These are phyloP conservation scores for Niebla homalea DNA, from an alignment of 495 filamentous ascomycete species.

Conservation along the genomic window DNA sequence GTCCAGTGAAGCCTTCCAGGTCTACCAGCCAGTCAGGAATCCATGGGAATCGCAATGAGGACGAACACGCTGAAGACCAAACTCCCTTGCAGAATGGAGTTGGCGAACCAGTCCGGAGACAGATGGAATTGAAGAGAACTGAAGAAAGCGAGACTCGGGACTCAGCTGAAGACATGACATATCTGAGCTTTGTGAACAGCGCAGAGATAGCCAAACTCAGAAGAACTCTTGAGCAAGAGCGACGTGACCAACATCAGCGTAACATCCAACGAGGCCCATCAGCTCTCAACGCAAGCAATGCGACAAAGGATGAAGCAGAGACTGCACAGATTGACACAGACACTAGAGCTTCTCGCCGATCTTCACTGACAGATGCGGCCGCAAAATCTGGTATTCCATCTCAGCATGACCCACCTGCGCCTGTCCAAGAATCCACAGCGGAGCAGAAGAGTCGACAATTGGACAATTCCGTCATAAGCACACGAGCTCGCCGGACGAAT, in stretches of 20 bases:
- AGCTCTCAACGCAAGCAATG: neutral
- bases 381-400: neutral
- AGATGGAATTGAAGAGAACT: neutral
- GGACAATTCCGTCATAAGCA: conserved; percentile 25
- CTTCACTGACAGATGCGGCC: conserved; percentile 29
- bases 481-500: conserved; percentile 6
- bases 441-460: conserved; percentile 32
- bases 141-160: neutral
- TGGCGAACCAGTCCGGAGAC: no score
- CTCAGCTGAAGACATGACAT: conserved; percentile 26
- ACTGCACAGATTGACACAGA: neutral
- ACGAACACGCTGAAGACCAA: neutral
- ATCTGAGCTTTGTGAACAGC: conserved; percentile 36
- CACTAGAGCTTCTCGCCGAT: conserved; percentile 26
- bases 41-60: neutral
- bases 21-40: neutral
- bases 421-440: neutral
- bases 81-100: neutral
- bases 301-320: neutral
- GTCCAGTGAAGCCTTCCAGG: conserved; percentile 3
- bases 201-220: conserved; percentile 35
- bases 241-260: conserved; percentile 33
- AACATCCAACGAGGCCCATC: neutral
- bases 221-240: conserved; percentile 37
- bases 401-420: neutral